Evolutionary conservation across 352 stramenopile genomes (phyloP).

Genomic region (Globisporangium paddicum): DNA sequence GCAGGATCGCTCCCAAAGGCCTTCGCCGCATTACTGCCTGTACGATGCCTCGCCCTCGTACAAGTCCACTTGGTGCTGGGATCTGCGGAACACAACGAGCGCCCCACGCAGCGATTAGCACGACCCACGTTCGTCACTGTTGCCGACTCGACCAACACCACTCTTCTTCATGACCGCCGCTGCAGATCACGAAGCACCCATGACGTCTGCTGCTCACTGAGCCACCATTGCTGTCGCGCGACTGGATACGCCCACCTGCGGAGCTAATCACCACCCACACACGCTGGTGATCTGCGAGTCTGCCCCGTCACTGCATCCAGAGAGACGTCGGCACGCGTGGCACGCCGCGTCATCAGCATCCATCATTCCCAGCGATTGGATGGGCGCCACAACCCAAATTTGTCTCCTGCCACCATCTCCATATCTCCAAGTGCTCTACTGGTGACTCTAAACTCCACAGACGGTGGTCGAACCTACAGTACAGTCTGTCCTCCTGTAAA

Average conservation of each 20-base stretch:
- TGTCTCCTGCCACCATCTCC: background rate
- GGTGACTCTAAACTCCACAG: background rate
- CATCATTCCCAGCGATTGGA: conserved; percentile 3
- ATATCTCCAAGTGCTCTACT: background rate
- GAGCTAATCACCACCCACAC: background rate
- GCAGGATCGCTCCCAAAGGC: no score
- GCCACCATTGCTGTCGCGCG: background rate
- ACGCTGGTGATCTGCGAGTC: background rate
- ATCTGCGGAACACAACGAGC: no score
- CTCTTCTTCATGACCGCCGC: background rate
- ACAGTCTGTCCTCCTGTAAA: background rate
- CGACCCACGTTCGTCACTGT: background rate
- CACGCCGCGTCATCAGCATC: conserved; percentile 1
- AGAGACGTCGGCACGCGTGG: background rate
- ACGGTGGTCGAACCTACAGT: background rate
- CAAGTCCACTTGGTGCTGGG: no score
- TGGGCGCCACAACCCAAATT: background rate
- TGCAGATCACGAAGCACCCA: background rate
- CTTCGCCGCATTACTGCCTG: no score
- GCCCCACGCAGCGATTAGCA: background rate
- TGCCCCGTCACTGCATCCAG: background rate
- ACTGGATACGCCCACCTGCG: background rate
- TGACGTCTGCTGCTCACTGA: background rate
- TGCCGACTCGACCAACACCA: background rate
- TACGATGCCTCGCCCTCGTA: no score